Conservation (phyloP, 306 rosid genomes). For the Glycine tomentella region DNA sequence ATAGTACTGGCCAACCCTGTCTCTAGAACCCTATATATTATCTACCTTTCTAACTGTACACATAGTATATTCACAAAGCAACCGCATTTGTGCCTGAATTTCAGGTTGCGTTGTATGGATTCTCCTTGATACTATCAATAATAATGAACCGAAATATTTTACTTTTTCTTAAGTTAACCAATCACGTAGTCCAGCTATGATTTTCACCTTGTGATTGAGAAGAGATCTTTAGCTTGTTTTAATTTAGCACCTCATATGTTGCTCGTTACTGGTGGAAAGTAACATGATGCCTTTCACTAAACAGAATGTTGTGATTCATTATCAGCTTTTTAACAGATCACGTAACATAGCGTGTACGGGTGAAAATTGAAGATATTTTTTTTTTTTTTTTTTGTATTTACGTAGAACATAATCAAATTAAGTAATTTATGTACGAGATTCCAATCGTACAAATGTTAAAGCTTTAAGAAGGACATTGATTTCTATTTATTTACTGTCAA, state of each 20-base stretch:
- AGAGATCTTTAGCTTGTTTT: conserved; percentile 29
- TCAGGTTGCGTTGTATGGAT: conserved; percentile 40
- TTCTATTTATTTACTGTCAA: neutral
- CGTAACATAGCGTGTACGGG: neutral
- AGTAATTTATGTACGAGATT: neutral
- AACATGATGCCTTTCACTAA: conserved; percentile 18
- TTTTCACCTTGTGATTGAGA: neutral
- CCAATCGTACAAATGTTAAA: conserved; percentile 17
- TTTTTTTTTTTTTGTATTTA: neutral
- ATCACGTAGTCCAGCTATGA: conserved; percentile 15
- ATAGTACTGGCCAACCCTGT: conserved; percentile 53
- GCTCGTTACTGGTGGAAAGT: conserved; percentile 13
- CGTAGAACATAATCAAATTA: neutral
- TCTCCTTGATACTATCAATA: conserved; percentile 18
- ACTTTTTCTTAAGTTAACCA: conserved; percentile 16
- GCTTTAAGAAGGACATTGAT: conserved; percentile 5
- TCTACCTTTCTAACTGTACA: conserved; percentile 24
- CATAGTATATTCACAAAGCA: conserved; percentile 28
- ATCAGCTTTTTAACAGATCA: conserved; percentile 20
- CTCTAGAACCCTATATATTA: conserved; percentile 47
- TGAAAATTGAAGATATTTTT: neutral
- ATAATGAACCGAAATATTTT: conserved; percentile 11
- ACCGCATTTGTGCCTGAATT: conserved; percentile 46
- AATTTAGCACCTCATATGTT: conserved; percentile 12
- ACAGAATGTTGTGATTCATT: neutral